Percentiles rank a stretch among this genome's conserved stretches.
phyloP scores from a whole-genome alignment of 2,329 filamentous ascomycete species.

The Cytospora paraplurivora region DNA sequence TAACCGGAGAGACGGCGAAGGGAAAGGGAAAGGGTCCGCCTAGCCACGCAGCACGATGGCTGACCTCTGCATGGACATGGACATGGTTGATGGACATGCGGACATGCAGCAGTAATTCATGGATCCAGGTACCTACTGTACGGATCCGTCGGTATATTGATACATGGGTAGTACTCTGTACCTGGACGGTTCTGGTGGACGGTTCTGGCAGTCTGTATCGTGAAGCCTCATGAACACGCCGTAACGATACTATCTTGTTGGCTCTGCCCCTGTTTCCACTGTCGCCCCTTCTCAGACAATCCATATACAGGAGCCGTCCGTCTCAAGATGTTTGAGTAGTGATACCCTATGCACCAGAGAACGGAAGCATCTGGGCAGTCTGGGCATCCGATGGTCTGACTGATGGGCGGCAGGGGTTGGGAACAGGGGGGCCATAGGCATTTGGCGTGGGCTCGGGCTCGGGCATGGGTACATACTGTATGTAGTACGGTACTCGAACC shows the following conservation, averaged over 20 bases:
- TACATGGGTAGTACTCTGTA: background rate
- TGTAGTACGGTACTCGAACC: no score
- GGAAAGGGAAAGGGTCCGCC: constrained; percentile 27
- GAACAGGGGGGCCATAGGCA: background rate
- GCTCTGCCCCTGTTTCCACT: constrained; percentile 21
- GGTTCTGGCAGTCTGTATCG: no score
- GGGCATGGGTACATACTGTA: no score
- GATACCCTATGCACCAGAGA: constrained; percentile 20
- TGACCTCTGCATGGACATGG: no score
- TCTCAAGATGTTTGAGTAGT: constrained; percentile 22
- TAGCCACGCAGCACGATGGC: background rate
- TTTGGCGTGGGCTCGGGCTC: no score
- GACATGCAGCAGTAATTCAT: no score
- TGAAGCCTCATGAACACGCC: background rate
- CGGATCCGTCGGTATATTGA: background rate
- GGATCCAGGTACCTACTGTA: background rate
- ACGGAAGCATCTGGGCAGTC: background rate
- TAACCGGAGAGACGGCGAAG: constrained; percentile 29
- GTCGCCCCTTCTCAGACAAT: constrained; percentile 25
- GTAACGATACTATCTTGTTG: constrained; percentile 15
- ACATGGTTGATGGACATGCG: no score
- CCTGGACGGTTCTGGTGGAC: background rate
- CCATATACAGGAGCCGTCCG: constrained; percentile 13
- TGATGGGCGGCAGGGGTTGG: constrained; percentile 1
- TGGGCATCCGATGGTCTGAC: constrained; percentile 16